Base-by-base conservation (phyloP, 2,329 filamentous ascomycete genomes). In the Colletotrichum tropicicola region DNA sequence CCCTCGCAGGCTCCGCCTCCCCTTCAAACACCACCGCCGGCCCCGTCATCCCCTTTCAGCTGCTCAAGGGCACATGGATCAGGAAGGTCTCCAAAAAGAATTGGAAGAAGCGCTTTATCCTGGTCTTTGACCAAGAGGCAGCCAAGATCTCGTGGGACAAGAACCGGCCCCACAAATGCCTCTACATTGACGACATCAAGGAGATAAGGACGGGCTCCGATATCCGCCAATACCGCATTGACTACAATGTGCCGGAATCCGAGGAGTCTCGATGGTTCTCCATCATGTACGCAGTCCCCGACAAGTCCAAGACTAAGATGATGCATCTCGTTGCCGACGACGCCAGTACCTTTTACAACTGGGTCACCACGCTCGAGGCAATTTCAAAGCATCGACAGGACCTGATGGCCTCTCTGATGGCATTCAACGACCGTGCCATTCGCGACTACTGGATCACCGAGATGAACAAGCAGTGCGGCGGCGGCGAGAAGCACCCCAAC, bases 121-220 rank as follows among this genome's bases (percentile, higher is more conserved):
- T 91, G 32, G 88, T 91, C 55, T 88, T 98, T 23, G 93, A 98
- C 72, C 85, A 91, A 23, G 91, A 95, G 72, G 87, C 91, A 2
- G 94, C 92, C 66, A 96, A 94, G 77, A 92, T 99, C 23, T 91
- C 87, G 25, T 98, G 95, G 95, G 92, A 97, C 76, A 87, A 89
- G 48, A 88, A 86, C 8, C 89, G 92, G 35, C 90, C 92, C 1
- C 87, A 89, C 23, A 98, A 98, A 76, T 89, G 89, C 56, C 91
- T 99, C 68, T 97, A 97, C 76, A 92, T 99, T 68, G 96, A 99
- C 73, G 94, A 98, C 75, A 95, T 99, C 72, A 91, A 92, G 73
- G 94, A 97, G 73, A 94, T 98, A 49, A 90, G 94, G 67, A 89
- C 90, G 32, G 94, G 93, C 17, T 87, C 87, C 12, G 93, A 98